Evolutionary conservation across 352 stramenopile genomes (phyloP), one percentile per base, ranked within the genome.

Genomic region (Thraustochytrium striatum): DNA sequence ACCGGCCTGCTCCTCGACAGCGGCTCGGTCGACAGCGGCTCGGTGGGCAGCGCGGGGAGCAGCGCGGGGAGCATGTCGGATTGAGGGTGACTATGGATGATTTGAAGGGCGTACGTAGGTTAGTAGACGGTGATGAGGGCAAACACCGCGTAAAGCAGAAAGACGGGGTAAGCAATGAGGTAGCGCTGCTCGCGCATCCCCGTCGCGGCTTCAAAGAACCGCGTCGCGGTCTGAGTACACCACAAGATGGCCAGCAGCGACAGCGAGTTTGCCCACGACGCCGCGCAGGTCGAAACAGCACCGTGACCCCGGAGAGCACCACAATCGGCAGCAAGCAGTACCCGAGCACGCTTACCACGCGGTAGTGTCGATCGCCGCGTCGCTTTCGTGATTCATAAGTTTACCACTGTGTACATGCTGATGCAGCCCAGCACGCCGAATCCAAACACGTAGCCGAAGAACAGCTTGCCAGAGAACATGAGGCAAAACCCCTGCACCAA

Each of bases 391-490:
- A 38, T 80, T 92, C 70, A 99, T 88, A 30, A 99, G 84, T 98
- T 98, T 80, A 98, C 89, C 39, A 99, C 87, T 41, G 97, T 70
- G 61, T 96, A 97, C 88, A 98, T 94, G 79, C 92, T 91, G 25
- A 98, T 61, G 83, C 93, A 98, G 57, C 94, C 97, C 75, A 97
- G 91, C n/a, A 98, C 83, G 33, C 94, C 93, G 85, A 99, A 99
- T 55, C 94, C 94, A 86, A 98, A 99, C 78, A 98, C 98, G 85
- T 98, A 98, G 41, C 95, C 95, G 83, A 98, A 99, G 78, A 98
- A 93, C 68, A 98, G 85, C 85, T 98, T 98, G 47, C 88, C 91
- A 47, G 28, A 85, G 57, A 98, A 82, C 25, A 98, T 84, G 61
- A 98, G 87, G 85, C 94, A 97, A 43, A 94, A 92, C 58, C 94